phyloP scores from a whole-genome alignment of 371 early-diverging fungal species.

The Amoeboaphelidium protococcarum region DNA sequence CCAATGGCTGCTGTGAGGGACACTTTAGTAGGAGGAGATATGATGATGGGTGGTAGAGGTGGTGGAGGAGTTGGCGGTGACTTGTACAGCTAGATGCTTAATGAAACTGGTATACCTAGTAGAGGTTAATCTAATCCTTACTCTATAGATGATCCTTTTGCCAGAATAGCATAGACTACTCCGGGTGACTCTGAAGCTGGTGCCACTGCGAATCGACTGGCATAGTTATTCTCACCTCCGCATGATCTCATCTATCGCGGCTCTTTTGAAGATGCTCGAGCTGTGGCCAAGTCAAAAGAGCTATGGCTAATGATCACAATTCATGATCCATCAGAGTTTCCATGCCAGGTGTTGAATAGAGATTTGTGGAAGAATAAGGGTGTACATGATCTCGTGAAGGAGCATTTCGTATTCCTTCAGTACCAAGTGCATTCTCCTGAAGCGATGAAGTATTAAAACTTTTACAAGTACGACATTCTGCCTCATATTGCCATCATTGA shows the following conservation, averaged over 20 bases:
- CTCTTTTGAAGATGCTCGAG: constrained; percentile 24
- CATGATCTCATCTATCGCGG: constrained; percentile 57
- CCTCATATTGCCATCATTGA: constrained; percentile 74
- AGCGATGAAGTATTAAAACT: constrained; percentile 34
- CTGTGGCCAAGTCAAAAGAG: constrained; percentile 23
- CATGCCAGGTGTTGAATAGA: constrained; percentile 62
- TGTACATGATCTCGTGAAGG: constrained; percentile 43
- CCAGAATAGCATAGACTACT: too few relatives aligned
- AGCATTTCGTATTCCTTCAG: constrained; percentile 49
- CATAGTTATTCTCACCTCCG: constrained; percentile 59
- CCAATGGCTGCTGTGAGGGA: too few relatives aligned
- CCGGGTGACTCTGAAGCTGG: too few relatives aligned
- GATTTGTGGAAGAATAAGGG: constrained; percentile 63
- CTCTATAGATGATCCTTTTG: too few relatives aligned
- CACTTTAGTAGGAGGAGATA: too few relatives aligned
- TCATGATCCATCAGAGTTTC: constrained; percentile 53
- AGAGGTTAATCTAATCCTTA: too few relatives aligned
- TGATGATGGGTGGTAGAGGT: too few relatives aligned
- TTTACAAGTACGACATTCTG: constrained; percentile 33
- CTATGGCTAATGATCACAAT: constrained; percentile 72
- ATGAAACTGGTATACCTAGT: too few relatives aligned
- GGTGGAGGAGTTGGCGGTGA: too few relatives aligned
- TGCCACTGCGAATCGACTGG: too few relatives aligned
- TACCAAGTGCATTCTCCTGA: constrained; percentile 31
- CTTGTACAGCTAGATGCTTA: too few relatives aligned